Percentiles rank a stretch among this genome's conserved stretches.
Evolutionary conservation across 2,329 filamentous ascomycete species (phyloP).

Genomic region (Cercospora citrullina): DNA sequence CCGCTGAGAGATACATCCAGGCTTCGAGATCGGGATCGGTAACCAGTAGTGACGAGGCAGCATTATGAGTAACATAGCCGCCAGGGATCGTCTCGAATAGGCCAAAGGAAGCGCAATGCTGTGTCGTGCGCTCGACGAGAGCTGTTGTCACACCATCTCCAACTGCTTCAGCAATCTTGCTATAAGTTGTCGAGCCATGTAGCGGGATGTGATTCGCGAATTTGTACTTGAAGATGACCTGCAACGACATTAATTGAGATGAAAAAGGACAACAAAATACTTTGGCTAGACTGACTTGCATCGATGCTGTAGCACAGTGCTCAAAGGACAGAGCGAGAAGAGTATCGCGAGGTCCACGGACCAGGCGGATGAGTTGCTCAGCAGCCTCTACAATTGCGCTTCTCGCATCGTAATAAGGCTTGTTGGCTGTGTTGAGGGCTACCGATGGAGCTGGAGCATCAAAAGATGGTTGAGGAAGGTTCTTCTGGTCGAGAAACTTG

Average conservation of each 20-base stretch:
- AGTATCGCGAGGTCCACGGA: constrained; percentile 13
- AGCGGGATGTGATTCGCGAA: constrained; percentile 14
- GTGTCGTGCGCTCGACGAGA: constrained; percentile 26
- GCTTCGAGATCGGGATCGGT: constrained; percentile 30
- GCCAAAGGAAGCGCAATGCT: constrained; percentile 26
- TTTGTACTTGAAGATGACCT: constrained; percentile 15
- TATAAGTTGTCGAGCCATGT: constrained; percentile 14
- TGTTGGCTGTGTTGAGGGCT: constrained; percentile 7
- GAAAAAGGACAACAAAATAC: too few species aligned
- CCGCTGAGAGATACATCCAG: constrained; percentile 28
- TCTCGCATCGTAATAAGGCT: constrained; percentile 14
- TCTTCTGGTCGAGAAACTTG: constrained; percentile 13
- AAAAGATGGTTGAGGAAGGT: constrained; percentile 10
- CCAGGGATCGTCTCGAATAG: constrained; percentile 22
- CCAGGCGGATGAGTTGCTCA: constrained; percentile 18
- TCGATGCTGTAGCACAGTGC: not conserved
- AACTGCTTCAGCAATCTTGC: constrained; percentile 13
- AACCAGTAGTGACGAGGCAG: constrained; percentile 24
- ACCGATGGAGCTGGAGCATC: constrained; percentile 10
- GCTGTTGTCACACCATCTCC: constrained; percentile 17
- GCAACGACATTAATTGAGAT: constrained; percentile 1
- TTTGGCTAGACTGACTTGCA: not conserved
- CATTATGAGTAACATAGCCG: constrained; percentile 25
- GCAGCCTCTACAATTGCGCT: constrained; percentile 17
- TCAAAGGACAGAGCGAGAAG: constrained; percentile 11